These are phyloP conservation scores for Wallacemonas collosoma DNA, from an alignment of 208 protist genomes.

Conservation along the genomic window DNA sequence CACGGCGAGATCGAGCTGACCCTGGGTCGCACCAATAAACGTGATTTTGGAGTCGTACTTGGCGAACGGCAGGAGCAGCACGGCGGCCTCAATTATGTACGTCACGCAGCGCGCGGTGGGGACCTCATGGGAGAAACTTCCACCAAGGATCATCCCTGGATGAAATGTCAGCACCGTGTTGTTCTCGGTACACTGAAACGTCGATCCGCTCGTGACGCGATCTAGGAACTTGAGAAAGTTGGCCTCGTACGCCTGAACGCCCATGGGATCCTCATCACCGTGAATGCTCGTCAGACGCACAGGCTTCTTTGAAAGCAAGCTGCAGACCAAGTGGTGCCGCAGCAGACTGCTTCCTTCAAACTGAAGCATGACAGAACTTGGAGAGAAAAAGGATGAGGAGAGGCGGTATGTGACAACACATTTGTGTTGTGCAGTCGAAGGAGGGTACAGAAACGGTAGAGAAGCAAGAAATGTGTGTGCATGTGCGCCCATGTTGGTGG, in stretches of 20 bases:
- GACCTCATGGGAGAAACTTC: slow-evolving; percentile 88
- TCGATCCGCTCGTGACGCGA: slow-evolving; percentile 86
- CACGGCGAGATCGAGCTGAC: slow-evolving; percentile 81
- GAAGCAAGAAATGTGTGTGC: too few species aligned
- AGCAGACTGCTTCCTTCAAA: slow-evolving; percentile 88
- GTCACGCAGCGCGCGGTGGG: slow-evolving; percentile 74
- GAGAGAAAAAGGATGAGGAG: background rate
- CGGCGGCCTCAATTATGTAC: slow-evolving; percentile 85
- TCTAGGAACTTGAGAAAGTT: slow-evolving; percentile 95
- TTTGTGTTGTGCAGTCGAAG: background rate
- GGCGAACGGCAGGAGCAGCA: slow-evolving; percentile 89
- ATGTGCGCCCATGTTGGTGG: too few species aligned
- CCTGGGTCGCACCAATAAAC: slow-evolving; percentile 85
- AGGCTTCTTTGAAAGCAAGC: slow-evolving; percentile 74
- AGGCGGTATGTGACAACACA: background rate
- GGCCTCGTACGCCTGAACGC: slow-evolving; percentile 77
- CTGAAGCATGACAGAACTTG: slow-evolving; percentile 50
- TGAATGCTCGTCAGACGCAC: slow-evolving; percentile 74
- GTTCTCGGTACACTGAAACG: slow-evolving; percentile 69
- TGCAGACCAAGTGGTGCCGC: slow-evolving; percentile 88
- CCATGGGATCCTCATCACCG: slow-evolving; percentile 66
- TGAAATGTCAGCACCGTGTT: slow-evolving; percentile 81
- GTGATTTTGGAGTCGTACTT: slow-evolving; percentile 90
- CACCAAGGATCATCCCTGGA: slow-evolving; percentile 92
- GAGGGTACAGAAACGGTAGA: too few species aligned